These are phyloP conservation scores for Pleurostoma richardsiae DNA, from an alignment of 2,329 filamentous ascomycete species.

Conservation along the genomic window DNA sequence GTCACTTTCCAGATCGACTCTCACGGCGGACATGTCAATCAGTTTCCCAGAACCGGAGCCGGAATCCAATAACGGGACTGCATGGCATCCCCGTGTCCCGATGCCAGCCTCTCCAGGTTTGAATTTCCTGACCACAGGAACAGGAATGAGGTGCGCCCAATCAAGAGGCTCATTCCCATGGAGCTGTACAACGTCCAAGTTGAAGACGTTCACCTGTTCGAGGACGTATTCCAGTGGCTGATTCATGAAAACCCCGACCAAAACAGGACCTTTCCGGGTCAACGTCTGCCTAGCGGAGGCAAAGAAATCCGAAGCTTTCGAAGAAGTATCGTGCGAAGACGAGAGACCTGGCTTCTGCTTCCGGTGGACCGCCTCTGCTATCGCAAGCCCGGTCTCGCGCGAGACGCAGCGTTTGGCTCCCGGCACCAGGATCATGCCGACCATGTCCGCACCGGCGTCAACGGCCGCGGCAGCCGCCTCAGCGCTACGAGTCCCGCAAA, in stretches of 20 bases:
- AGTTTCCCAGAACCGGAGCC: slow-evolving; percentile 78
- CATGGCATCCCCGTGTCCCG: slow-evolving; percentile 73
- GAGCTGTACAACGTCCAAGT: slow-evolving; percentile 84
- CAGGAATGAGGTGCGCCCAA: slow-evolving; percentile 84
- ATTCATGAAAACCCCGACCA: slow-evolving; percentile 93
- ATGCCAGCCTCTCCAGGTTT: slow-evolving; percentile 70
- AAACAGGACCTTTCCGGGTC: slow-evolving; percentile 57
- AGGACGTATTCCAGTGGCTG: slow-evolving; percentile 81
- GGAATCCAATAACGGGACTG: slow-evolving; percentile 79
- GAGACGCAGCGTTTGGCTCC: slow-evolving; percentile 75
- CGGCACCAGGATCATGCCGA: slow-evolving; percentile 88
- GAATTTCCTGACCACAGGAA: slow-evolving; percentile 87
- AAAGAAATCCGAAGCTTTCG: slow-evolving; percentile 64
- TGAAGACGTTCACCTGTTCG: slow-evolving; percentile 68
- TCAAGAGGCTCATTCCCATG: slow-evolving; percentile 91
- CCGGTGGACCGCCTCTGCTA: slow-evolving; percentile 71
- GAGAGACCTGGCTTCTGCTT: slow-evolving; percentile 12
- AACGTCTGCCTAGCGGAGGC: slow-evolving; percentile 23
- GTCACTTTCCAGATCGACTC: slow-evolving; percentile 60
- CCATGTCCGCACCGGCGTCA: slow-evolving; percentile 81
- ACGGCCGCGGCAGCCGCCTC: slow-evolving; percentile 78
- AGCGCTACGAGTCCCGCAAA: slow-evolving; percentile 82
- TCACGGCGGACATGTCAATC: slow-evolving; percentile 68
- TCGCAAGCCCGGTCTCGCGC: slow-evolving; percentile 71
- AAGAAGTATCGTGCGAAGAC: slow-evolving; percentile 18